Base-by-base conservation (phyloP, 805 yeast species). In the Wickerhamiella bombiphila region DNA sequence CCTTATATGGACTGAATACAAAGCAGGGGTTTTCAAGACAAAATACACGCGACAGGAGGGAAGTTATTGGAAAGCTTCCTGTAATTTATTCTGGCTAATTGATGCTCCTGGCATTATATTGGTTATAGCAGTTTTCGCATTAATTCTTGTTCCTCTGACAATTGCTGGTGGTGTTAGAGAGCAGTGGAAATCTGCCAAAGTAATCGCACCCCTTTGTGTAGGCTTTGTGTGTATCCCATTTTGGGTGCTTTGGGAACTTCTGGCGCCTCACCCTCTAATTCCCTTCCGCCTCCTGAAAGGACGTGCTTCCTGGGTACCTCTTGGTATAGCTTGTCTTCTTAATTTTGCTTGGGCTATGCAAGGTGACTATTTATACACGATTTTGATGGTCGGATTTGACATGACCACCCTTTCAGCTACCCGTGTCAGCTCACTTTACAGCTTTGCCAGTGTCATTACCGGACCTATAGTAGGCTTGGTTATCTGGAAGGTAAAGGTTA, bases 261-360 rank as follows among this genome's bases (percentile, higher is more conserved):
- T 61, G 42, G 61, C 60, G 42, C 72, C 85, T 35, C 63, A 68
- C 49, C 91, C 93, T n/a, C 53, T 80, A 31, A 56, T 72, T 15
- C 88, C 91, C 15, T 60, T 62, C 45, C 55, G 61, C 11, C 61
- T 76, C 43, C 53, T 80, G 50, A 70, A 63, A 41, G 80, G 80
- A 55, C 69, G 83, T 47, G 80, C 79, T 43, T 75, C 79, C 22
- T 76, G 81, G 78, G 61, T 81, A 11, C 79, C 86, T n/a, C 50
- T 76, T 41, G 50, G 63, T 22, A 65, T 77, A 43, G 76, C 72
- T 2, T 56, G 76, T 40, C 57, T 77, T 43, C 62, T 76, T 42
- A 69, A 76, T 57, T 67, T 74, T 51, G 61, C 74, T 38, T 76
- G 70, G 68, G 68, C 72, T 55, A 70, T 77, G 76, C 82, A 77